phyloP scores from a whole-genome alignment of 805 yeast genomes.

The Lachancea meyersii region DNA sequence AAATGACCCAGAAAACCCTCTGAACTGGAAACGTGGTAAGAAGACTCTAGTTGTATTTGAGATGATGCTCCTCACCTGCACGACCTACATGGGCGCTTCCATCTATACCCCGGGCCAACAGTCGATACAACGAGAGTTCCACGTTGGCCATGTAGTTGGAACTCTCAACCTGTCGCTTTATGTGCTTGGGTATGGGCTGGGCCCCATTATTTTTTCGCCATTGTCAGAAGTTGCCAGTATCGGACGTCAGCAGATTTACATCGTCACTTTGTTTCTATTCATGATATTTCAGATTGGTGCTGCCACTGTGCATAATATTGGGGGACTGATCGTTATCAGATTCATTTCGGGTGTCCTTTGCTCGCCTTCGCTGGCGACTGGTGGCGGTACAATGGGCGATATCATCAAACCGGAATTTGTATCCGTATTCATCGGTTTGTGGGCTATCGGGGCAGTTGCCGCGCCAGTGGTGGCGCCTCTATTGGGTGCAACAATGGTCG shows the following conservation, averaged over 20 bases:
- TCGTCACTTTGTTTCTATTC: slow-evolving; percentile 42
- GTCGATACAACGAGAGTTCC: slow-evolving; percentile 41
- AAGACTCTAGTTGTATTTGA: slow-evolving; percentile 37
- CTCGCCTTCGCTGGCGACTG: slow-evolving; percentile 51
- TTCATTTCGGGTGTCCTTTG: slow-evolving; percentile 51
- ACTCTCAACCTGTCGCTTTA: slow-evolving; percentile 48
- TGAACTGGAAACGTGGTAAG: slow-evolving; percentile 45
- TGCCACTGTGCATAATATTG: slow-evolving; percentile 46
- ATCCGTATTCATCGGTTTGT: slow-evolving; percentile 44
- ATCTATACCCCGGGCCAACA: slow-evolving; percentile 47
- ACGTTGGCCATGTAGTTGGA: slow-evolving; percentile 40
- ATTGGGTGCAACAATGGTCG: slow-evolving; percentile 46
- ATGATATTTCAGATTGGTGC: slow-evolving; percentile 50
- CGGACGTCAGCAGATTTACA: slow-evolving; percentile 49
- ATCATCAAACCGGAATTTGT: slow-evolving; percentile 37
- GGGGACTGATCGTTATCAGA: slow-evolving; percentile 45
- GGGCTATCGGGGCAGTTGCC: slow-evolving; percentile 49
- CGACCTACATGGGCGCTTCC: slow-evolving; percentile 54
- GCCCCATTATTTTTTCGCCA: slow-evolving; percentile 55
- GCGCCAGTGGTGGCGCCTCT: slow-evolving; percentile 56
- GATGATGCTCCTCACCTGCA: slow-evolving; percentile 42
- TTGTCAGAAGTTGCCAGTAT: slow-evolving; percentile 48
- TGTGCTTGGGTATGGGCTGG: slow-evolving; percentile 56
- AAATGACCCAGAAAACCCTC: slow-evolving; percentile 51
- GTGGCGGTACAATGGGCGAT: slow-evolving; percentile 54